Base-by-base conservation (phyloP, 2,329 filamentous ascomycete species). In the Calonectria ilicicola region DNA sequence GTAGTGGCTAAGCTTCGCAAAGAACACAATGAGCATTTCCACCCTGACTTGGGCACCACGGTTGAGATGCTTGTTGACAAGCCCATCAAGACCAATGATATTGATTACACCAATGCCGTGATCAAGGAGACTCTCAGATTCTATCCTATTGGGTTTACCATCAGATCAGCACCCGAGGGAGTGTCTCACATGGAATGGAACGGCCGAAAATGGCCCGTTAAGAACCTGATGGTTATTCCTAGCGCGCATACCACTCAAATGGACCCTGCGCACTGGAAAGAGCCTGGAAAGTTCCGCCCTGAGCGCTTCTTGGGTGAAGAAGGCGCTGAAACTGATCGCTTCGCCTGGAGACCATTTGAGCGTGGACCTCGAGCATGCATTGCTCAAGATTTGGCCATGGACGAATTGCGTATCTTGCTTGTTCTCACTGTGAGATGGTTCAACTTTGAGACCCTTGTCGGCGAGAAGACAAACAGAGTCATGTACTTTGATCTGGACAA, bases 151-250 rank as follows among this genome's bases (percentile, higher is more conserved):
- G 53, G 53, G 4, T 58, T 58, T 14, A 58, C 53, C 29, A 58
- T 58, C 53, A 23, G 53, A 2, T 58, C 53, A 38, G 29, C 53
- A 1, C 53, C 53, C 12, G 14, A 17, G 8, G 53, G 53, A 12
- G 53, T 58, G n/a, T 58, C 53, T n/a, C 10, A 58, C 6, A 58
- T 58, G 53, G 53, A 58, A 2, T 58, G 53, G 53, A 58, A 58
- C 29, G 53, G 53, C 53, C 53, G 53, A 29, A 58, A 58, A 15
- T 58, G 53, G 53, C 53, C 53, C 3, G 53, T 58, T 1, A 58
- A 58, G 53, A 58, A 58, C 53, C n/a, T 58, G 53, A 58, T 58
- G 53, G 53, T 58, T 19, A 58, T 58, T 15, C 53, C 53, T n/a
- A 58, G 53, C 53, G 53, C 53, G 14, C 53, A 58, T n/a, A 58